Percentiles rank a stretch among this genome's conserved stretches.
These are phyloP conservation scores for Paramarasmius palmivorus DNA, from an alignment of 1,284 basidiomycete species.

Conservation along the genomic window DNA sequence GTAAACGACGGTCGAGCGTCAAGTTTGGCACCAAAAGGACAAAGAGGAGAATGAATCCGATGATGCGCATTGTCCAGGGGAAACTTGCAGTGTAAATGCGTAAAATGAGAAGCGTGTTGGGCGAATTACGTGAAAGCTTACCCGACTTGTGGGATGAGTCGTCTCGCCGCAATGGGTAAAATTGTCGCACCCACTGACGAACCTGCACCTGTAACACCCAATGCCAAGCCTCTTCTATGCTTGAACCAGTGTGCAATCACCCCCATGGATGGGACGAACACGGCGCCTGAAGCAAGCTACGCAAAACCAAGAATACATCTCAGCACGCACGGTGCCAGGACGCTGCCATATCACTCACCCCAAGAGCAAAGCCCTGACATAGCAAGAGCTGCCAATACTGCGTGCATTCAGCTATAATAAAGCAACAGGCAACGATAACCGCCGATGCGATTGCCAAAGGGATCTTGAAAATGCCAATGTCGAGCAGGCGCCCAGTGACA, in stretches of 20 bases:
- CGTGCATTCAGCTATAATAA: slow-evolving; percentile 49
- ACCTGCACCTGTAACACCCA: slow-evolving; percentile 42
- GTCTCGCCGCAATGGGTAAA: slow-evolving; percentile 46
- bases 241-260: slow-evolving; percentile 52
- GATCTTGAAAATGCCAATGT: slow-evolving; percentile 48
- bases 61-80: slow-evolving; percentile 53
- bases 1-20: slow-evolving; percentile 46
- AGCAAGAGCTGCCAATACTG: slow-evolving; percentile 53
- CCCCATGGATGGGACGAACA: slow-evolving; percentile 30
- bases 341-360: too few species aligned
- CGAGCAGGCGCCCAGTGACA: slow-evolving; percentile 53
- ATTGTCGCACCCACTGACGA: slow-evolving; percentile 48
- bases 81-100: slow-evolving; percentile 40
- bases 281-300: slow-evolving; percentile 11
- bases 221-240: slow-evolving; percentile 38
- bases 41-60: slow-evolving; percentile 46
- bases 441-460: slow-evolving; percentile 37
- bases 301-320: not conserved
- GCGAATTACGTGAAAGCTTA: slow-evolving; percentile 20
- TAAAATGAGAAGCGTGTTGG: not conserved
- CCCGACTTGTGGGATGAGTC: slow-evolving; percentile 40
- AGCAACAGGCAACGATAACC: slow-evolving; percentile 43
- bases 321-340: too few species aligned
- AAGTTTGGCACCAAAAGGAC: slow-evolving; percentile 41
- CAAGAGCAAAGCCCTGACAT: slow-evolving; percentile 45